Conservation (phyloP, 192 early-diverging fungal species). For the Linnemannia hyalina region DNA sequence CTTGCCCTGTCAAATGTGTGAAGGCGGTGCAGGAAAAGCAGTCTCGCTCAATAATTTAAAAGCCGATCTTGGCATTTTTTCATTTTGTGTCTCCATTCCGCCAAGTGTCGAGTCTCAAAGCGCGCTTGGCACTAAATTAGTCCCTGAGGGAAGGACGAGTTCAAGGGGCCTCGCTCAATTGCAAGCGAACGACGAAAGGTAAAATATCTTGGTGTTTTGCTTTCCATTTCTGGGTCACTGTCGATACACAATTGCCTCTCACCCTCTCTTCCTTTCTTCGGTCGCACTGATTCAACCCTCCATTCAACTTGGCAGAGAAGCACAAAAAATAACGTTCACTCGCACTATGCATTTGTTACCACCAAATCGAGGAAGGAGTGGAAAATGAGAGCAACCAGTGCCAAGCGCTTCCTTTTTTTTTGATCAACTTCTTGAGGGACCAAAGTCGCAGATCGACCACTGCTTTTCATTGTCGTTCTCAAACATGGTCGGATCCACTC, state of each 20-base stretch:
- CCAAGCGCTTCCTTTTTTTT: too few relatives aligned
- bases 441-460: too few relatives aligned
- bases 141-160: too few relatives aligned
- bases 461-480: too few relatives aligned
- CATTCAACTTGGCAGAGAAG: neutral
- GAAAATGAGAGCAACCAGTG: too few relatives aligned
- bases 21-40: too few relatives aligned
- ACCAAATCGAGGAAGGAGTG: neutral
- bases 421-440: too few relatives aligned
- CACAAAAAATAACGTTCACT: neutral
- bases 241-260: neutral
- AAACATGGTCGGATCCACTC: too few relatives aligned
- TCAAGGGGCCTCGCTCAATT: too few relatives aligned
- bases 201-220: neutral
- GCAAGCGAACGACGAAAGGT: neutral
- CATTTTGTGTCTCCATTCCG: neutral
- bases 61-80: neutral
- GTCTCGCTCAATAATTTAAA: too few relatives aligned
- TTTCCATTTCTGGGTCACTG: neutral
- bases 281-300: neutral
- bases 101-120: neutral
- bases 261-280: neutral
- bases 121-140: neutral
- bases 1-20: too few relatives aligned
- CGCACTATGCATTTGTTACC: neutral